A percentile compares a stretch with the other conserved stretches of the same genome.
phyloP scores from a whole-genome alignment of 2,329 filamentous ascomycete species.

The Diaporthe aspalathi region DNA sequence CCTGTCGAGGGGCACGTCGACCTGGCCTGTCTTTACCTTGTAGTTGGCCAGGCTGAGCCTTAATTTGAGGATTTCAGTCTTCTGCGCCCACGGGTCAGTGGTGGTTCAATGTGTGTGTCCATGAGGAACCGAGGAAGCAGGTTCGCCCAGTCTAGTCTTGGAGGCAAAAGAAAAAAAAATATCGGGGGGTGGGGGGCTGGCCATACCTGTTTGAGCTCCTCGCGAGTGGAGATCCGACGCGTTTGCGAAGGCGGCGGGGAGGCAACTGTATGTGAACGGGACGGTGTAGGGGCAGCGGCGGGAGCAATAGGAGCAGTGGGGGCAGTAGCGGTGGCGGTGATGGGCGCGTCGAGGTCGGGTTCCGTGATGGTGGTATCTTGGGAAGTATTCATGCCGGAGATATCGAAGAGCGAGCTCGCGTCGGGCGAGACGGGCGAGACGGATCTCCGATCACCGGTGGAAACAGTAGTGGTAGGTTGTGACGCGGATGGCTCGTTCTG shows the following conservation, averaged over 20 bases:
- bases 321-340: constrained; percentile 38
- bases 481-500: constrained; percentile 36
- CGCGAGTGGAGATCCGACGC: constrained; percentile 56
- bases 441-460: constrained; percentile 41
- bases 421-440: constrained; percentile 56
- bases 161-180: no score
- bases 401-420: constrained; percentile 63
- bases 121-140: background rate
- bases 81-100: constrained; percentile 53
- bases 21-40: constrained; percentile 80
- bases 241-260: constrained; percentile 40
- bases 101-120: background rate
- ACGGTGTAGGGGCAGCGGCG: constrained; percentile 15
- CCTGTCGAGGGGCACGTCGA: constrained; percentile 71
- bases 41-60: constrained; percentile 79
- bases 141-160: background rate
- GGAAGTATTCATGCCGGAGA: constrained; percentile 58
- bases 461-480: constrained; percentile 12
- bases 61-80: constrained; percentile 73
- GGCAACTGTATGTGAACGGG: background rate
- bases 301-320: constrained; percentile 8
- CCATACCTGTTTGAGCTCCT: constrained; percentile 63
- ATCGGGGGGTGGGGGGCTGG: background rate
- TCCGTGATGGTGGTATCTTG: constrained; percentile 63
- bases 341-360: constrained; percentile 51